Conservation (phyloP, 2,329 filamentous ascomycete species). For the Paraphoma sp. region DNA sequence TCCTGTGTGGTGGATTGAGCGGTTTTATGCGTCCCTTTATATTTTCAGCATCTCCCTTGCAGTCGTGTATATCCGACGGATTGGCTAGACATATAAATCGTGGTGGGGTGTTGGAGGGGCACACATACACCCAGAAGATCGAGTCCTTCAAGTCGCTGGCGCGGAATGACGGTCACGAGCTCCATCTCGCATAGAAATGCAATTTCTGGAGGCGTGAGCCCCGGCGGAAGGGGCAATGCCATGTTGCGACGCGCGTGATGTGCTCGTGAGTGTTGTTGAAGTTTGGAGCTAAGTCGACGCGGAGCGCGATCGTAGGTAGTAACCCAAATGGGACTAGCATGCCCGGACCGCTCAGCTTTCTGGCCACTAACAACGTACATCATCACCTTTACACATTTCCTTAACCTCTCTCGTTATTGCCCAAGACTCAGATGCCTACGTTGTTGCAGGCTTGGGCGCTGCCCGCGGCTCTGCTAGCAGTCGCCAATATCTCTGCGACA, state of each 20-base stretch:
- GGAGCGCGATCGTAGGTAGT: slow-evolving; percentile 10
- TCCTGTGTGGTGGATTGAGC: slow-evolving; percentile 81
- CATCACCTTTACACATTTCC: slow-evolving; percentile 3
- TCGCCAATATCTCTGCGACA: slow-evolving; percentile 25
- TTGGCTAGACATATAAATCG: neutral
- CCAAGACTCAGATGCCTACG: slow-evolving; percentile 23
- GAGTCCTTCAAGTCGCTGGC: slow-evolving; percentile 86
- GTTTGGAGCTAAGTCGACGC: slow-evolving; percentile 12
- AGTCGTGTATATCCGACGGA: neutral
- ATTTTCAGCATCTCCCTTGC: slow-evolving; percentile 10
- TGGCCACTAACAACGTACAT: slow-evolving; percentile 13
- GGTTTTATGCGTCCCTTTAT: slow-evolving; percentile 76
- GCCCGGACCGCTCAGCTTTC: slow-evolving; percentile 16
- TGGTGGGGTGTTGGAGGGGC: slow-evolving; percentile 41
- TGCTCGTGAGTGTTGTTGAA: slow-evolving; percentile 14
- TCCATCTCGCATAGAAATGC: slow-evolving; percentile 98
- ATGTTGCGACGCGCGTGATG: slow-evolving; percentile 51
- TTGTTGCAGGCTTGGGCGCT: slow-evolving; percentile 30
- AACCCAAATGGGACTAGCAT: slow-evolving; percentile 28
- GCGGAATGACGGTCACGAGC: slow-evolving; percentile 88
- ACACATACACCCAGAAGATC: slow-evolving; percentile 80
- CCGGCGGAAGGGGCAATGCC: slow-evolving; percentile 67
- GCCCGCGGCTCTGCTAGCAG: slow-evolving; percentile 25
- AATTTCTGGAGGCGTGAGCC: slow-evolving; percentile 84
- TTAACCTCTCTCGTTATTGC: slow-evolving; percentile 1